phyloP scores from a whole-genome alignment of 2,329 filamentous ascomycete genomes.

The Alternaria postmessia region DNA sequence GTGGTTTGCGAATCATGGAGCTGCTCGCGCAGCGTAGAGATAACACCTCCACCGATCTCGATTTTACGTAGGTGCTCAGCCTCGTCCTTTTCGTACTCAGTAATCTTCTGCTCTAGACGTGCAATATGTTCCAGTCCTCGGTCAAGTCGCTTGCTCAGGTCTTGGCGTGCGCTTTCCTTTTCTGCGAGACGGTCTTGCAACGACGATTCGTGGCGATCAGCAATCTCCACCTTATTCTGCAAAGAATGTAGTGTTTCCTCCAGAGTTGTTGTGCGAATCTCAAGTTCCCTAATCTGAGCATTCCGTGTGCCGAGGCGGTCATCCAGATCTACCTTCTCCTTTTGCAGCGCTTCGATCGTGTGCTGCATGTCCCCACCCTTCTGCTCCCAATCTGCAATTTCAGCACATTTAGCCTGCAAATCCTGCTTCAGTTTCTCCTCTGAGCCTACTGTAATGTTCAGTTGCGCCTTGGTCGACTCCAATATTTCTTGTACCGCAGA shows the following conservation, averaged over 20 bases:
- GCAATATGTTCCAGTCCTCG: slow-evolving; percentile 31
- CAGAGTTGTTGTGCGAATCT: slow-evolving; percentile 29
- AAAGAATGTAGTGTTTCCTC: slow-evolving; percentile 31
- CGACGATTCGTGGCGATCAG: slow-evolving; percentile 31
- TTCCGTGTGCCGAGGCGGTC: slow-evolving; percentile 26
- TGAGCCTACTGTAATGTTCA: slow-evolving; percentile 26
- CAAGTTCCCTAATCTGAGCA: slow-evolving; percentile 32
- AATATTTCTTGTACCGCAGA: slow-evolving; percentile 32
- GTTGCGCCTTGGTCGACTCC: slow-evolving; percentile 29
- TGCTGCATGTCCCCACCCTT: slow-evolving; percentile 24
- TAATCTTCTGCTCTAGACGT: slow-evolving; percentile 34
- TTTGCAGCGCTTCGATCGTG: slow-evolving; percentile 31
- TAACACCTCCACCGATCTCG: slow-evolving; percentile 29
- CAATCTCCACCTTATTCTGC: slow-evolving; percentile 29
- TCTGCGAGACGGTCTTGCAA: slow-evolving; percentile 33
- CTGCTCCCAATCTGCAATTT: slow-evolving; percentile 39
- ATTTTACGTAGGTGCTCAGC: slow-evolving; percentile 37
- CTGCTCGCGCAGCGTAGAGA: slow-evolving; percentile 35
- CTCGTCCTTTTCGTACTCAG: slow-evolving; percentile 30
- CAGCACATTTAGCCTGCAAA: slow-evolving; percentile 34
- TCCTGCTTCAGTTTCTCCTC: slow-evolving; percentile 33
- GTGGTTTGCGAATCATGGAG: slow-evolving; percentile 30
- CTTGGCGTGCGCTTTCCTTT: slow-evolving; percentile 28
- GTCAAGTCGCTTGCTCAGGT: slow-evolving; percentile 29
- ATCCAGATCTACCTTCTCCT: slow-evolving; percentile 34